These are phyloP conservation scores for Solioccasus polychromus DNA, from an alignment of 768 basidiomycete species.

Conservation along the genomic window DNA sequence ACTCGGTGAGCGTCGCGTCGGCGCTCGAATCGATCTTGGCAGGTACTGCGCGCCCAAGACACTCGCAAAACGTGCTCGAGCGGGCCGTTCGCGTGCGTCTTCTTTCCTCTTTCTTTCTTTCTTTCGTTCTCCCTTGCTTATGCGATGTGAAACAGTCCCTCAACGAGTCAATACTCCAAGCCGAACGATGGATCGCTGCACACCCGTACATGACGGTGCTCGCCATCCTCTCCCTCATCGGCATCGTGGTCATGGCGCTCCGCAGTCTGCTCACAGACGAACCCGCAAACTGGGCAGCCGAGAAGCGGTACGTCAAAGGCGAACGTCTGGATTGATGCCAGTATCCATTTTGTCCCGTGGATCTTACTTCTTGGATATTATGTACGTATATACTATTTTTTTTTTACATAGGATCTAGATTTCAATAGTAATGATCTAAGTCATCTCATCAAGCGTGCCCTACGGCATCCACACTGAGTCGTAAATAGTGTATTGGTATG, in stretches of 20 bases:
- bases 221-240: conserved; percentile 9
- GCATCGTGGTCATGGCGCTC: conserved; percentile 10
- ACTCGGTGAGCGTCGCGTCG: conserved; percentile 56
- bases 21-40: conserved; percentile 65
- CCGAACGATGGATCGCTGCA: conserved; percentile 8
- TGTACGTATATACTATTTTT: too few species aligned
- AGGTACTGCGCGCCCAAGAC: conserved; percentile 47
- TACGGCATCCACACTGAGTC: too few species aligned
- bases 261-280: conserved; percentile 17
- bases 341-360: too few species aligned
- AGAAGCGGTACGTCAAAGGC: conserved; percentile 18
- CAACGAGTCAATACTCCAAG: conserved; percentile 7
- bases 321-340: conserved; percentile 22
- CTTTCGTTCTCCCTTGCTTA: not conserved
- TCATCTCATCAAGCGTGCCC: too few species aligned
- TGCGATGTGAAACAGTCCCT: conserved; percentile 22
- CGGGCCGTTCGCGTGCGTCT: conserved; percentile 56
- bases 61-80: conserved; percentile 73
- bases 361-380: too few species aligned
- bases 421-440: too few species aligned
- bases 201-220: conserved; percentile 22
- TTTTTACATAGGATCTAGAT: too few species aligned
- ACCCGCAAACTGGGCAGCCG: conserved; percentile 9
- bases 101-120: conserved; percentile 10
- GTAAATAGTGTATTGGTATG: conserved; percentile 2